A percentile compares a stretch with the other conserved stretches of the same genome.
phyloP scores from a whole-genome alignment of 176 grass and related monocot species.

The Pontederia paniculata region DNA sequence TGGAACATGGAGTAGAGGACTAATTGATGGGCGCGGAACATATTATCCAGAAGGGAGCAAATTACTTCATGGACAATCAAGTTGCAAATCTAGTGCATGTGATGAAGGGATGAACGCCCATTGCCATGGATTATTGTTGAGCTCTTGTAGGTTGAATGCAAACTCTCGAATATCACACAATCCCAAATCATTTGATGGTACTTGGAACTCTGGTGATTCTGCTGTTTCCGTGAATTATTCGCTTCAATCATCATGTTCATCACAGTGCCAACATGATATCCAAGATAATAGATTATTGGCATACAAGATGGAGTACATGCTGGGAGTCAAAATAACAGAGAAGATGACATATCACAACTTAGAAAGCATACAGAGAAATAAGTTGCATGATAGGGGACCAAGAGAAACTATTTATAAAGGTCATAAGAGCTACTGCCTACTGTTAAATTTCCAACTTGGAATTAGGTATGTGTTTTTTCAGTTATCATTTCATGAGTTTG shows the following conservation, averaged over 20 bases:
- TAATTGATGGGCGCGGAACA: constrained; percentile 87
- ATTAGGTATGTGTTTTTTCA: constrained; percentile 51
- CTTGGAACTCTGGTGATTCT: constrained; percentile 33
- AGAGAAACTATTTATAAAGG: constrained; percentile 90
- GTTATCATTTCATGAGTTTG: constrained; percentile 1
- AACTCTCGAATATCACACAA: constrained; percentile 62
- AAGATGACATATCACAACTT: constrained; percentile 44
- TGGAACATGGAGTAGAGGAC: constrained; percentile 80
- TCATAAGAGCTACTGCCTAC: constrained; percentile 92
- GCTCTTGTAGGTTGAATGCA: constrained; percentile 34
- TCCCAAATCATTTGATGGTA: constrained; percentile 30
- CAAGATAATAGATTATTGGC: constrained; percentile 40
- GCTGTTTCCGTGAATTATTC: constrained; percentile 31
- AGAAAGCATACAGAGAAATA: constrained; percentile 28
- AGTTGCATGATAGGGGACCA: constrained; percentile 46
- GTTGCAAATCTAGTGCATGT: constrained; percentile 35
- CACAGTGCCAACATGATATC: constrained; percentile 27
- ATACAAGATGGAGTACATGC: constrained; percentile 80
- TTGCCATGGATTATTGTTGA: constrained; percentile 26
- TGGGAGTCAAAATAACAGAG: constrained; percentile 80
- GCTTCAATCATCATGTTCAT: constrained; percentile 25
- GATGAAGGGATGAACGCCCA: constrained; percentile 23
- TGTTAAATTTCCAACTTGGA: constrained; percentile 96
- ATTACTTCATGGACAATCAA: constrained; percentile 53
- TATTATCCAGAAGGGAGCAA: constrained; percentile 71